Evolutionary conservation across 441 rosid genomes (phyloP).

Genomic region (Biscutella laevigata): DNA sequence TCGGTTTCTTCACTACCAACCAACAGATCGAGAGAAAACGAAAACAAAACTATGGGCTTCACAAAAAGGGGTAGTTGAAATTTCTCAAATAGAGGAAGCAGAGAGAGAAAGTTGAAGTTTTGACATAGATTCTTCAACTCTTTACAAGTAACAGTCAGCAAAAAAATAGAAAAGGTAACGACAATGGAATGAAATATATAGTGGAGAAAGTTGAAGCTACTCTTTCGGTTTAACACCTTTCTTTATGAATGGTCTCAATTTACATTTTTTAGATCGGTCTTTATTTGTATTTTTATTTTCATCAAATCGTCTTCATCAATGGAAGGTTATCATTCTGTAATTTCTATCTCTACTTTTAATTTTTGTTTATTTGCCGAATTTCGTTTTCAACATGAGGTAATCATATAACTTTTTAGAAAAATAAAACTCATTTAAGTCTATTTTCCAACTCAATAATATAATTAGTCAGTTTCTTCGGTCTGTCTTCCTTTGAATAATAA

Average conservation of each 20-base stretch:
- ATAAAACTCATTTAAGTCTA: neutral
- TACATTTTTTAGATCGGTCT: neutral
- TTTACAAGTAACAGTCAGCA: slow-evolving; percentile 18
- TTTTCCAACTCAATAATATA: neutral
- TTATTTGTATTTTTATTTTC: neutral
- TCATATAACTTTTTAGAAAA: neutral
- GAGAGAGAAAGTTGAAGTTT: slow-evolving; percentile 1
- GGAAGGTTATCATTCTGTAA: neutral
- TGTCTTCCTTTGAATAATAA: neutral
- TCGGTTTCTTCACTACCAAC: slow-evolving; percentile 6
- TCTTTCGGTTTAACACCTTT: slow-evolving; percentile 4
- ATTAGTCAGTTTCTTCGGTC: slow-evolving; percentile 8
- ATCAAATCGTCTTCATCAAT: too few relatives aligned
- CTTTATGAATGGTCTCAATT: slow-evolving; percentile 17
- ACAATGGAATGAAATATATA: slow-evolving; percentile 13
- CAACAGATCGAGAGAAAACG: slow-evolving; percentile 17
- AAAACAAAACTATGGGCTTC: neutral
- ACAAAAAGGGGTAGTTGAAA: neutral
- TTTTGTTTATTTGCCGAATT: neutral
- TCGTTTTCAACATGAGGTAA: slow-evolving; percentile 15
- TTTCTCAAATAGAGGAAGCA: neutral
- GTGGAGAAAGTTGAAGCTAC: slow-evolving; percentile 22
- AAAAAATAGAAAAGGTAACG: slow-evolving; percentile 17
- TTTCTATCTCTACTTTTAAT: neutral
- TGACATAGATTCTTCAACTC: slow-evolving; percentile 2